Percentiles rank a stretch among this genome's conserved stretches.
Evolutionary conservation across 2,329 filamentous ascomycete species (phyloP).

Genomic region (Colletotrichum sp.): DNA sequence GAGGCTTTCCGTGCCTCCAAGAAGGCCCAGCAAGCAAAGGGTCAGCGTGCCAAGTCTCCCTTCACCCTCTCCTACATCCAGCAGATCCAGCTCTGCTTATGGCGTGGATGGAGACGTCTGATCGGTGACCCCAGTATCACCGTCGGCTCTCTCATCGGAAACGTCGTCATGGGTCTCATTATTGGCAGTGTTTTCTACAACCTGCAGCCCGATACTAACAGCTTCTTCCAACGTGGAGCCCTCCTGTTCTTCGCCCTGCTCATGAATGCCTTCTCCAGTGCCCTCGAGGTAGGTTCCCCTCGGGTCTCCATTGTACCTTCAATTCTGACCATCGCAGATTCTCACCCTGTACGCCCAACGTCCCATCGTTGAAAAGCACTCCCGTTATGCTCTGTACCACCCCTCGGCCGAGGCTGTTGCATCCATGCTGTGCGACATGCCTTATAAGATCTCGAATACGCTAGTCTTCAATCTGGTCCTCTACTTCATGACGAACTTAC

Average conservation of each 20-base stretch:
- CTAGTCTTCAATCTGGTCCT: constrained; percentile 80
- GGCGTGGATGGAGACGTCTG: constrained; percentile 80
- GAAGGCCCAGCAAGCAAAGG: constrained; percentile 59
- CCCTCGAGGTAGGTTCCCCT: constrained; percentile 64
- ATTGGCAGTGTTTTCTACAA: constrained; percentile 85
- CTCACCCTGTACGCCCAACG: constrained; percentile 87
- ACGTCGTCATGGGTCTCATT: constrained; percentile 78
- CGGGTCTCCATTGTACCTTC: constrained; percentile 13
- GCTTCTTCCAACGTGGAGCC: constrained; percentile 80
- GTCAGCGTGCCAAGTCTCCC: constrained; percentile 72
- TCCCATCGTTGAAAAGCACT: constrained; percentile 90
- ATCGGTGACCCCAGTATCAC: constrained; percentile 79
- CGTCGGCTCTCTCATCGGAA: constrained; percentile 71
- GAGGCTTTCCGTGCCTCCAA: constrained; percentile 60
- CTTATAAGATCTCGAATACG: constrained; percentile 78
- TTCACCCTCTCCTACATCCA: constrained; percentile 80
- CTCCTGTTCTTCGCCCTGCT: constrained; percentile 88
- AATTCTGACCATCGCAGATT: constrained; percentile 55
- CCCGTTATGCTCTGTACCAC: constrained; percentile 86
- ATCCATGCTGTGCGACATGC: constrained; percentile 86
- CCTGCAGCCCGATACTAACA: constrained; percentile 65
- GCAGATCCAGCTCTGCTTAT: constrained; percentile 80
- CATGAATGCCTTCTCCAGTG: constrained; percentile 83
- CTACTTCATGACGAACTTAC: constrained; percentile 88
- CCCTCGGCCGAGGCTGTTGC: constrained; percentile 87